A percentile compares a stretch with the other conserved stretches of the same genome.
Conservation (phyloP, 768 basidiomycete genomes). For the Leucocoprinus birnbaumii region DNA sequence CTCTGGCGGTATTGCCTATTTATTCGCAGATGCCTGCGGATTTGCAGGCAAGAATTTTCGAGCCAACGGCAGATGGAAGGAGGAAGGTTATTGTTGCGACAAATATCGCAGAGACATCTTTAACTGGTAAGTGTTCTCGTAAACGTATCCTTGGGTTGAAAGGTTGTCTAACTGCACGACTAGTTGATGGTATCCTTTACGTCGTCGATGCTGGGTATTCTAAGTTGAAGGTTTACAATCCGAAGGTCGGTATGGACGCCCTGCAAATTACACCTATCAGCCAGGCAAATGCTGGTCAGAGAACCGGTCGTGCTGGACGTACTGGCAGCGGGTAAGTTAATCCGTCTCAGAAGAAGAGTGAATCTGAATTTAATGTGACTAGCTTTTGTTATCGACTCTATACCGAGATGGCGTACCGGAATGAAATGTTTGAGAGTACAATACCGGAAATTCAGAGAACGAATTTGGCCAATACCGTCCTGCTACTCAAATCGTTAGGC, state of each 20-base stretch:
- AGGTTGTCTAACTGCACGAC: background rate
- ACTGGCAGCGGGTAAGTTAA: constrained; percentile 86
- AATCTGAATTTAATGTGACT: background rate
- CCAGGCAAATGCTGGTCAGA: constrained; percentile 96
- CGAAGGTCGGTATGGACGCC: constrained; percentile 99
- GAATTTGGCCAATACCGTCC: constrained; percentile 94
- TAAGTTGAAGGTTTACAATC: constrained; percentile 98
- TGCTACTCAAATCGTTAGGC: constrained; percentile 91
- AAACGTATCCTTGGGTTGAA: no score
- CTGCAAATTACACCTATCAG: constrained; percentile 98
- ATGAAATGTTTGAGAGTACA: constrained; percentile 93
- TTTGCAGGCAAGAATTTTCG: constrained; percentile 96
- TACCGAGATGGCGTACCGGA: constrained; percentile 95
- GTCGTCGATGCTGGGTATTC: constrained; percentile 97
- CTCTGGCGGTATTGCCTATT: constrained; percentile 91
- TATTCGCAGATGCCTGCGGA: constrained; percentile 99
- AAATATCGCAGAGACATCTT: constrained; percentile 97
- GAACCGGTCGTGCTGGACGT: constrained; percentile 94
- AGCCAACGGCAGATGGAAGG: constrained; percentile 89
- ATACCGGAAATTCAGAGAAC: constrained; percentile 99
- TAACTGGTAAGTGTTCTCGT: constrained; percentile 62
- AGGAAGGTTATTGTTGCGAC: constrained; percentile 98
- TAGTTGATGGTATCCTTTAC: constrained; percentile 96
- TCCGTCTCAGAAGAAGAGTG: background rate
- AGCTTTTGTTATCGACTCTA: constrained; percentile 96